These are phyloP conservation scores for Quercus engelmannii DNA, from an alignment of 306 rosid species.

Conservation along the genomic window DNA sequence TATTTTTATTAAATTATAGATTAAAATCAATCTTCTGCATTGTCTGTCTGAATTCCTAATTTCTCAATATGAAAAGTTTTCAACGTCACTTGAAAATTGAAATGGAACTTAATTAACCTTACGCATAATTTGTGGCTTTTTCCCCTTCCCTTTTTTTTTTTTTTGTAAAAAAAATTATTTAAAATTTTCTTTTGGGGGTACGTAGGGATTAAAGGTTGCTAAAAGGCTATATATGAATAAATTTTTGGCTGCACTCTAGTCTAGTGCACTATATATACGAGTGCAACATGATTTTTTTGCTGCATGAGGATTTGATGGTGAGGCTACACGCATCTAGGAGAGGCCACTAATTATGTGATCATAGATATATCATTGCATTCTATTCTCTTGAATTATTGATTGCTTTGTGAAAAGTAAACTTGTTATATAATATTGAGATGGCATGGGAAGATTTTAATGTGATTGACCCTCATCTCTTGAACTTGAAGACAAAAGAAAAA, in stretches of 20 bases:
- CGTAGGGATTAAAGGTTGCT: too few species aligned
- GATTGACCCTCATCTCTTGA: neutral
- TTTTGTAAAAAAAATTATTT: too few species aligned
- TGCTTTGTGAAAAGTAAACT: too few species aligned
- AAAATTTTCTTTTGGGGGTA: neutral
- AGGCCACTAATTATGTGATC: neutral
- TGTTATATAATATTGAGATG: neutral
- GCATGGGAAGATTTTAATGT: neutral
- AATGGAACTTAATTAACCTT: neutral
- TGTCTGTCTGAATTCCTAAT: neutral
- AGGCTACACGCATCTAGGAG: neutral
- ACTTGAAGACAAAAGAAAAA: neutral
- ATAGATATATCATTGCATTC: neutral
- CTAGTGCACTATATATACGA: too few species aligned
- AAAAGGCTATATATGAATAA: neutral
- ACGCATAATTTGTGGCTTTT: neutral
- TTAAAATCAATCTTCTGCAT: neutral
- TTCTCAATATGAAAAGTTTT: neutral
- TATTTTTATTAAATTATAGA: neutral
- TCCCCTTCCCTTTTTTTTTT: neutral
- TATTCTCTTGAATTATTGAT: neutral
- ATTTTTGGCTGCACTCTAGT: neutral
- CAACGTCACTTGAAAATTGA: neutral
- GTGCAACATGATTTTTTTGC: neutral
- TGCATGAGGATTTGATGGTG: neutral